Evolutionary conservation across 331 rosid genomes (phyloP), one percentile per base, ranked within the genome.

Genomic region (Stylosanthes scabra): DNA sequence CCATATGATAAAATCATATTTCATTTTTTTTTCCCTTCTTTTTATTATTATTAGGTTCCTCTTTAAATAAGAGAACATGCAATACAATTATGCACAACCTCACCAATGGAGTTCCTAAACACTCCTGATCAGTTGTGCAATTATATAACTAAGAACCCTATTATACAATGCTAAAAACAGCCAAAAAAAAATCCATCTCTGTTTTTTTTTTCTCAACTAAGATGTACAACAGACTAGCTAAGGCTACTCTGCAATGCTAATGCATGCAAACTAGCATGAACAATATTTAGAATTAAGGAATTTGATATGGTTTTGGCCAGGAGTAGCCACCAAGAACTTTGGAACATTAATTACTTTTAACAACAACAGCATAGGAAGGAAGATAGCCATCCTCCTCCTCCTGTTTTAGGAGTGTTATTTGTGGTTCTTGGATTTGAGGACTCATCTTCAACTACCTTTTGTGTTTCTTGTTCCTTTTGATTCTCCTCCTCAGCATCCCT

Each of bases 321-420:
- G 5, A 45, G 25, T 31, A 37, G 56, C 54, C 70, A 71, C 54
- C 70, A 71, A 41, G 7, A 62, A 71, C 56, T 44, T 6, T 28
- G 40, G 42, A 31, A 31, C 7, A 12, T 58, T 31, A 39, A 1
- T 49, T 49, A 11, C 72, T 75, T 82, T 39, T 45, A 31, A 70
- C 88, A 80, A 16, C 58, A 86, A 68, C 95, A 91, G 54, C 94
- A 89, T 27, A 86, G 6, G 71, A 91, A 88, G 85, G 93, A 91
- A 74, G 81, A 28, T 4, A 91, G 50, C 90, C 89, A 87, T 66
- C 11, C 37, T 31, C 37, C 37, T 31, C 37, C 37, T 31, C 37
- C 37, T 31, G 37, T 73, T 14, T 49, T 77, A 11, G 46, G 55
- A 7, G 72, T 13, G 5, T 44, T 29, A 2, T 37, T 11, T 56